phyloP scores from a whole-genome alignment of 225 moss, liverwort and hornwort genomes.

The Ulota crispa region DNA sequence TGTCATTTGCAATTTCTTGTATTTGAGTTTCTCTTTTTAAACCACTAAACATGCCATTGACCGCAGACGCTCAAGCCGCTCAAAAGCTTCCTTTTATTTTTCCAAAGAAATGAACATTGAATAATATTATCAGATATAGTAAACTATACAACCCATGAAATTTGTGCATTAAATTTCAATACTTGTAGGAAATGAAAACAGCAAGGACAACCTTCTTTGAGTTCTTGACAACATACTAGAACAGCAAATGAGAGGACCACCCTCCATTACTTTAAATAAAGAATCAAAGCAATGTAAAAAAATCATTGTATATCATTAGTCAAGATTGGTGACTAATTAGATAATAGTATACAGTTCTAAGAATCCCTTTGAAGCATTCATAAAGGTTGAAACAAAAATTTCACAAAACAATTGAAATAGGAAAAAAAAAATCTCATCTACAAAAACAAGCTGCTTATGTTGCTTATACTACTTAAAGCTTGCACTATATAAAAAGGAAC shows the following conservation, averaged over 20 bases:
- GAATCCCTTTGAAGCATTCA: neutral
- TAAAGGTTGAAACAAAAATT: neutral
- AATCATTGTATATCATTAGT: neutral
- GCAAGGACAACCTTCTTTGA: neutral
- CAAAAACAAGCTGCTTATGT: neutral
- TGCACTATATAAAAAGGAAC: too few species aligned
- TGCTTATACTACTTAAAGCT: too few species aligned
- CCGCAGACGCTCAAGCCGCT: constrained; percentile 50
- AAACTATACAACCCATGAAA: neutral
- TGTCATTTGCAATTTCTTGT: constrained; percentile 42
- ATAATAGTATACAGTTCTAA: neutral
- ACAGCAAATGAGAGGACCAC: neutral
- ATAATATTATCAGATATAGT: neutral
- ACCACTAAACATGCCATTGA: constrained; percentile 50
- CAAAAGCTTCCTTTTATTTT: constrained; percentile 41
- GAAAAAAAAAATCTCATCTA: neutral
- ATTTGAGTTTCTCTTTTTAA: constrained; percentile 61
- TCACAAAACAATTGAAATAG: neutral
- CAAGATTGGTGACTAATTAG: neutral
- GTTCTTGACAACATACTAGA: neutral
- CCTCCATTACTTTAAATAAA: neutral
- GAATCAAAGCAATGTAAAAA: neutral
- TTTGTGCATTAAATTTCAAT: neutral
- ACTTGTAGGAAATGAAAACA: neutral
- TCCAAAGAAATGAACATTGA: neutral